phyloP scores from a whole-genome alignment of 768 basidiomycete species.

The Tylopilus vinaceipallidus region DNA sequence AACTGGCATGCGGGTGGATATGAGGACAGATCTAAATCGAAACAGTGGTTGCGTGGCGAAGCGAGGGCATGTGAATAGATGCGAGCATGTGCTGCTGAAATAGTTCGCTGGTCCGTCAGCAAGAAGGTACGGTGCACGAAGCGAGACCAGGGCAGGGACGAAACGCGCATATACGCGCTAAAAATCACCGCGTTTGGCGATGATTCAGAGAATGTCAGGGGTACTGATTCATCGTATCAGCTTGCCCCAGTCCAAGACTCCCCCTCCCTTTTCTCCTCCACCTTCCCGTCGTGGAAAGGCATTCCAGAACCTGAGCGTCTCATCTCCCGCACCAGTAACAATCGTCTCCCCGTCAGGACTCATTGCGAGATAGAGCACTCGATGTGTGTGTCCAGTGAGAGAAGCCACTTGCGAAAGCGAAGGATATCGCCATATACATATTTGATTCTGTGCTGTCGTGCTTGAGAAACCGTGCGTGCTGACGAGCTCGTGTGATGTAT shows the following conservation, averaged over 20 bases:
- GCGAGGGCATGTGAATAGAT: slow-evolving; percentile 21
- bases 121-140: slow-evolving; percentile 4
- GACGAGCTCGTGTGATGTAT: slow-evolving; percentile 94
- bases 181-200: background rate
- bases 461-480: slow-evolving; percentile 97
- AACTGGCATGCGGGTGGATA: slow-evolving; percentile 19
- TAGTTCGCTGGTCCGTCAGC: slow-evolving; percentile 17
- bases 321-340: slow-evolving; percentile 96
- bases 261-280: slow-evolving; percentile 36
- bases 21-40: slow-evolving; percentile 21
- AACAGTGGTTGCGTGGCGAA: slow-evolving; percentile 15
- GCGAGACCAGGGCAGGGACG: background rate
- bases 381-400: slow-evolving; percentile 90
- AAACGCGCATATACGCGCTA: slow-evolving; percentile 6
- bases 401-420: slow-evolving; percentile 92
- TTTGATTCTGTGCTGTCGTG: slow-evolving; percentile 93
- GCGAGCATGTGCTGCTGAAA: slow-evolving; percentile 26
- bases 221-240: slow-evolving; percentile 44
- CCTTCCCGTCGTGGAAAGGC: slow-evolving; percentile 81
- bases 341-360: slow-evolving; percentile 97
- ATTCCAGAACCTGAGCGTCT: slow-evolving; percentile 97
- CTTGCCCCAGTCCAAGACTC: slow-evolving; percentile 45
- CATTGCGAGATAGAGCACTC: slow-evolving; percentile 97
- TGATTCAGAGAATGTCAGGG: background rate
- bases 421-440: slow-evolving; percentile 94